phyloP scores from a whole-genome alignment of 2,329 filamentous ascomycete genomes.

The Pseudogymnoascus sp. region DNA sequence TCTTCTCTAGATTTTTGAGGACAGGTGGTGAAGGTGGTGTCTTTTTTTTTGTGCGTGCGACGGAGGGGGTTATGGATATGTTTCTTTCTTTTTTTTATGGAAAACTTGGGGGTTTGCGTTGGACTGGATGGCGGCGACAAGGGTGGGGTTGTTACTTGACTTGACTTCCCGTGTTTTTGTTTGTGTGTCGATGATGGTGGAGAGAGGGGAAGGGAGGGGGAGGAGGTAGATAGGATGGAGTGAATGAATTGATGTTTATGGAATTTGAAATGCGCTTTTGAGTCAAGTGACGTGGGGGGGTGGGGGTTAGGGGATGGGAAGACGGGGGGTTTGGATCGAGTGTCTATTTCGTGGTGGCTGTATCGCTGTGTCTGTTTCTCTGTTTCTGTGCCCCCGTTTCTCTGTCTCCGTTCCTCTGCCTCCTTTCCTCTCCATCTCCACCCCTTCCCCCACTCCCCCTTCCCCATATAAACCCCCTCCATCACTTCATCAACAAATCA shows the following conservation, averaged over 20 bases:
- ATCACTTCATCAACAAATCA: no score
- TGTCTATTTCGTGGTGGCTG: no score
- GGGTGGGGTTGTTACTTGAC: background rate
- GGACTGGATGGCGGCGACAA: background rate
- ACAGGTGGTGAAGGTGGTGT: background rate
- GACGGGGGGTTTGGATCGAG: no score
- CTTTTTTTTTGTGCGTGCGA: background rate
- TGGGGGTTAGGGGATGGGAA: no score
- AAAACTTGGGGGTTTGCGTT: background rate
- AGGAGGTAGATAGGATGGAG: background rate
- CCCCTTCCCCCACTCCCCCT: no score
- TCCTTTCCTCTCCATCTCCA: no score
- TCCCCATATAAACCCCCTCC: no score
- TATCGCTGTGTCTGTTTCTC: no score
- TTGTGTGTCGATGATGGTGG: background rate
- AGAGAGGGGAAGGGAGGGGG: background rate
- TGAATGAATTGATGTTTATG: background rate
- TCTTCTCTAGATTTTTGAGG: background rate
- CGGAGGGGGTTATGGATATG: background rate
- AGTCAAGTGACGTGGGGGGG: no score
- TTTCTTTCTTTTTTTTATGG: background rate
- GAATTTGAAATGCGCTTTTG: background rate
- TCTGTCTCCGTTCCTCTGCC: no score
- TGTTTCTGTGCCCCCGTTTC: no score
- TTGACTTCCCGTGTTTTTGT: background rate